Evolutionary conservation across 1,284 basidiomycete genomes (phyloP), one percentile per base, ranked within the genome.

Genomic region (Puccinia hordei): DNA sequence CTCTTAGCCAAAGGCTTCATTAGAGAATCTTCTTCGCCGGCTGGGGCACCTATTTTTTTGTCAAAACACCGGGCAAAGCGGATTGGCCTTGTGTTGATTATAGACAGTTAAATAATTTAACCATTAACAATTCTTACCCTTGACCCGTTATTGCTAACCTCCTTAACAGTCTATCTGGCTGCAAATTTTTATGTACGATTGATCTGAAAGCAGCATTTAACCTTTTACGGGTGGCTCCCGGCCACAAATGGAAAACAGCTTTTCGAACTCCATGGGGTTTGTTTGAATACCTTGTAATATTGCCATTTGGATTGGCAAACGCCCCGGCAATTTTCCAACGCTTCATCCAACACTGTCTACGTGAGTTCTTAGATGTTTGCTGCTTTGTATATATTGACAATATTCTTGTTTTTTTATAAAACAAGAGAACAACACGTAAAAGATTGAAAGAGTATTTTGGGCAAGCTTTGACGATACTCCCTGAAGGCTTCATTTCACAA

Each of bases 341-440:
- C 1, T 79, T 79, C 61, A 71, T 71, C n/a, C 76, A 79, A 33
- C 41, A 49, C 19, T 22, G 44, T n/a, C 33, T 79, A 15, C 1
- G 53, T 5, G 76, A 79, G n/a, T 33, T 24, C n/a, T 30, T 79
- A 17, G 76, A 79, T 49, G 27, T 79, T 57, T 76, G 38, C n/a
- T 77, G 65, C 44, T 69, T 38, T 69, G 65, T 78, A 13, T 78
- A 55, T 24, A 38, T 78, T 66, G 76, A 59, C 33, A n/a, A 77
- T 61, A 71, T 79, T 61, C n/a, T 79, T 5, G 49, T 79, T 13
- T 59, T 71, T n/a, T 71, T 79, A 49, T 10, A 79, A 72, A 30
- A 55, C 49, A 2, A 4, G 27, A 17, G 24, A 69, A 0, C 27
- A 72, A 15, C 53, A 79, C 61, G 2, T 44, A 8, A 68, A 6